These are phyloP conservation scores for Oidiodendron maius DNA, from an alignment of 495 filamentous ascomycete species.

Conservation along the genomic window DNA sequence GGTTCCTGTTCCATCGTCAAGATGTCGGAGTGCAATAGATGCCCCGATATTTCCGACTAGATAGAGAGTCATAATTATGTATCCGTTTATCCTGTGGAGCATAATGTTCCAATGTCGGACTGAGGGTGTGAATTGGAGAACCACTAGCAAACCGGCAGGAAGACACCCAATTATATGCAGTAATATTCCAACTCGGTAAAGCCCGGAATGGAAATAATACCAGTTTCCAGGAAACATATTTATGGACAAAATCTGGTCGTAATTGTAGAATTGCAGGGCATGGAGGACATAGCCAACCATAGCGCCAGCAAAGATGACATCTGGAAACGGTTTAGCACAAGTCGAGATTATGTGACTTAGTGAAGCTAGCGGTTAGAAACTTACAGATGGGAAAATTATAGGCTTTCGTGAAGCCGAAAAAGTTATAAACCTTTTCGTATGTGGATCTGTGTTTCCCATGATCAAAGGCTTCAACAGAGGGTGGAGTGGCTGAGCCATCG, in stretches of 20 bases:
- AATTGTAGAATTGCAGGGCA: constrained; percentile 28
- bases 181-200: constrained; percentile 37
- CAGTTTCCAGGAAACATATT: constrained; percentile 35
- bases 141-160: constrained; percentile 38
- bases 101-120: constrained; percentile 39
- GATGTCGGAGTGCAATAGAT: constrained; percentile 35
- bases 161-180: constrained; percentile 40
- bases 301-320: constrained; percentile 25
- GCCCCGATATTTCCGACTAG: constrained; percentile 31
- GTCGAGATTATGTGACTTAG: constrained; percentile 1
- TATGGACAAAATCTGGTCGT: constrained; percentile 23
- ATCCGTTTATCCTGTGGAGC: constrained; percentile 50
- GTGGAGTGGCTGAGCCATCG: too few species aligned
- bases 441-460: too few species aligned
- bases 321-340: too few species aligned
- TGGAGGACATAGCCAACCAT: constrained; percentile 25
- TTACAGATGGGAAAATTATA: constrained; percentile 36
- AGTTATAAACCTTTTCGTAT: constrained; percentile 24
- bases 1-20: constrained; percentile 39
- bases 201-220: constrained; percentile 34
- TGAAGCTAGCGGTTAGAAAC: background rate
- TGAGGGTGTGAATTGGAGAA: constrained; percentile 45
- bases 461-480: too few species aligned
- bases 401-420: constrained; percentile 31
- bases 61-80: constrained; percentile 35